Evolutionary conservation across 164 flowering plant genomes (phyloP).

Genomic region (Berberis vulgaris): DNA sequence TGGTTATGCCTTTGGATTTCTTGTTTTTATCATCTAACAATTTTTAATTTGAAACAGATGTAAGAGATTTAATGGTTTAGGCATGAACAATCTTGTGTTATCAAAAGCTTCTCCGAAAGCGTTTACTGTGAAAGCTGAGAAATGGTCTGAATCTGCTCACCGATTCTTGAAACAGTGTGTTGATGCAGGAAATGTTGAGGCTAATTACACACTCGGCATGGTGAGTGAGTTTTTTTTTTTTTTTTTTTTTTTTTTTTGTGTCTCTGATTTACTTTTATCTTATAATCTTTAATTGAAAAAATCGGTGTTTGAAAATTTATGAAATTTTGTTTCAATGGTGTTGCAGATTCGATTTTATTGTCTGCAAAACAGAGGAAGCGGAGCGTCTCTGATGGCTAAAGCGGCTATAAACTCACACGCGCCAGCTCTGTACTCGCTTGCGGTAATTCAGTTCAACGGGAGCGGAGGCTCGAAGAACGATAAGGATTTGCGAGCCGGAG

Average conservation of each 20-base stretch:
- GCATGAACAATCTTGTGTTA: constrained; percentile 43
- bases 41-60: constrained; percentile 34
- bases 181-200: constrained; percentile 71
- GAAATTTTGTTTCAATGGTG: no score
- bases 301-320: no score
- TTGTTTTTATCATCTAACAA: background rate
- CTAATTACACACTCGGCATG: constrained; percentile 77
- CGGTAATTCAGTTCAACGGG: constrained; percentile 89
- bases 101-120: constrained; percentile 35
- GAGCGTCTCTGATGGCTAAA: constrained; percentile 72
- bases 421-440: constrained; percentile 62
- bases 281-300: no score
- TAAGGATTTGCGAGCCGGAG: constrained; percentile 71
- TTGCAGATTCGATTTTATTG: constrained; percentile 72
- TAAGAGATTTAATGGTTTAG: constrained; percentile 55
- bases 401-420: constrained; percentile 75
- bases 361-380: constrained; percentile 48
- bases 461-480: constrained; percentile 60
- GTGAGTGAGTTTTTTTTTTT: constrained; percentile 24
- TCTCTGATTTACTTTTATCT: no score
- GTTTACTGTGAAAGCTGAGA: constrained; percentile 36
- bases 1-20: background rate
- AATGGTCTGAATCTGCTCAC: constrained; percentile 73
- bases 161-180: constrained; percentile 60
- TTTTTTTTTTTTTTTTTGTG: background rate